These are phyloP conservation scores for Sporothrix luriei DNA, from an alignment of 2,329 filamentous ascomycete genomes.

Conservation along the genomic window DNA sequence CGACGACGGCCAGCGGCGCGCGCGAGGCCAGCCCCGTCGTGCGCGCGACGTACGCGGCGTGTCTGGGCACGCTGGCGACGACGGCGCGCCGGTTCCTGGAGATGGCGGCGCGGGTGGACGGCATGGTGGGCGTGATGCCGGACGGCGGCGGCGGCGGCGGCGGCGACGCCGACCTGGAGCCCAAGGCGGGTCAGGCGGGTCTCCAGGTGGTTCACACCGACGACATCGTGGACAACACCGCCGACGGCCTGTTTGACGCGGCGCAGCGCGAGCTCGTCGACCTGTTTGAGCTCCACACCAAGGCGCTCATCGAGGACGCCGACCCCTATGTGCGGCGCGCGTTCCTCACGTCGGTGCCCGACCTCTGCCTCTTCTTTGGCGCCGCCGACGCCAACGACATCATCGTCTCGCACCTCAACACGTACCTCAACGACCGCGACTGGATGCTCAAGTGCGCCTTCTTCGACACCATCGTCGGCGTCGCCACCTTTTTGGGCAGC, in stretches of 20 bases:
- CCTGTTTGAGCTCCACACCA: slow-evolving; percentile 85
- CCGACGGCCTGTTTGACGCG: slow-evolving; percentile 78
- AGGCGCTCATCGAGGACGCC: slow-evolving; percentile 81
- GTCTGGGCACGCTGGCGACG: slow-evolving; percentile 82
- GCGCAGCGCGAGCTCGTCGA: slow-evolving; percentile 81
- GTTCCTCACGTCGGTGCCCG: slow-evolving; percentile 87
- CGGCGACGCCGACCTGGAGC: slow-evolving; percentile 27
- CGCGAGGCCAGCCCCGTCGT: slow-evolving; percentile 58
- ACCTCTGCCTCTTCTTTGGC: slow-evolving; percentile 92
- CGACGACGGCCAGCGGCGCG: slow-evolving; percentile 11
- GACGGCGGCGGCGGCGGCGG: no score
- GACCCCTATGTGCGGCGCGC: slow-evolving; percentile 86
- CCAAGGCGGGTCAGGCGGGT: no score
- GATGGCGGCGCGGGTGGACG: slow-evolving; percentile 48
- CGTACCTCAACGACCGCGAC: slow-evolving; percentile 92
- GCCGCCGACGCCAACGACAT: slow-evolving; percentile 92
- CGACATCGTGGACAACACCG: slow-evolving; percentile 40
- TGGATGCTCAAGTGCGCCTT: slow-evolving; percentile 97
- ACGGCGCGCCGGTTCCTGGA: slow-evolving; percentile 85
- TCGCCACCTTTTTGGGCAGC: slow-evolving; percentile 86
- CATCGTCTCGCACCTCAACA: slow-evolving; percentile 93
- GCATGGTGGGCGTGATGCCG: slow-evolving; percentile 23
- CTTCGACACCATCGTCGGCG: slow-evolving; percentile 91
- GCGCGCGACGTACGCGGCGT: slow-evolving; percentile 89
- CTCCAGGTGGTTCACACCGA: no score